Evolutionary conservation across 352 stramenopile genomes (phyloP).

Genomic region (Phytophthora colocasiae): DNA sequence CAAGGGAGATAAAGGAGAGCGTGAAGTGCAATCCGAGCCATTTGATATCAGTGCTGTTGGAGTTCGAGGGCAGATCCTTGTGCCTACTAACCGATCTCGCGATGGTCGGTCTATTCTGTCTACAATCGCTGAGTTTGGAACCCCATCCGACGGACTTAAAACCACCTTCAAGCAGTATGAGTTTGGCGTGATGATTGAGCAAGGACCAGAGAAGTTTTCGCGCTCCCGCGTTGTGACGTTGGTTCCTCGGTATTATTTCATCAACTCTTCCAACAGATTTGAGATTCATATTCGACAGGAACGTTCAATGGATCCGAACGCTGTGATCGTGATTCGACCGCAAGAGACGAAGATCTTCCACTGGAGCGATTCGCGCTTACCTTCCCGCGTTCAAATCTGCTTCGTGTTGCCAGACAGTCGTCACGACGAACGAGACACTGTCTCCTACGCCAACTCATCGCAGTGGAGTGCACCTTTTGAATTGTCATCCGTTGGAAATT

Average conservation of each 20-base stretch:
- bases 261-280: slow-evolving; percentile 76
- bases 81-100: slow-evolving; percentile 54
- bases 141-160: slow-evolving; percentile 28
- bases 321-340: slow-evolving; percentile 52
- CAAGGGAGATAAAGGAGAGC: slow-evolving; percentile 36
- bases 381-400: slow-evolving; percentile 72
- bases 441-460: slow-evolving; percentile 50
- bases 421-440: slow-evolving; percentile 22
- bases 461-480: slow-evolving; percentile 86
- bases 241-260: slow-evolving; percentile 82
- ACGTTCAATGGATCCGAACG: slow-evolving; percentile 38
- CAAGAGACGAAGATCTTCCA: slow-evolving; percentile 82
- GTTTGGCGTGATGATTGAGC: slow-evolving; percentile 88
- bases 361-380: slow-evolving; percentile 73
- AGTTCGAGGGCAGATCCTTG: slow-evolving; percentile 74
- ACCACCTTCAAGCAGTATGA: slow-evolving; percentile 78
- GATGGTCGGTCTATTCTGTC: slow-evolving; percentile 55
- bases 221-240: slow-evolving; percentile 82
- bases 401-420: slow-evolving; percentile 59
- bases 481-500: slow-evolving; percentile 81
- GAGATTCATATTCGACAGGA: slow-evolving; percentile 78
- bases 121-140: slow-evolving; percentile 54
- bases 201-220: slow-evolving; percentile 79
- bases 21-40: slow-evolving; percentile 71
- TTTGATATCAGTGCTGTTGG: slow-evolving; percentile 86